Evolutionary conservation across 2,329 filamentous ascomycete species (phyloP), one percentile per base, ranked within the genome.

Genomic region (Pseudogymnoascus sp.): DNA sequence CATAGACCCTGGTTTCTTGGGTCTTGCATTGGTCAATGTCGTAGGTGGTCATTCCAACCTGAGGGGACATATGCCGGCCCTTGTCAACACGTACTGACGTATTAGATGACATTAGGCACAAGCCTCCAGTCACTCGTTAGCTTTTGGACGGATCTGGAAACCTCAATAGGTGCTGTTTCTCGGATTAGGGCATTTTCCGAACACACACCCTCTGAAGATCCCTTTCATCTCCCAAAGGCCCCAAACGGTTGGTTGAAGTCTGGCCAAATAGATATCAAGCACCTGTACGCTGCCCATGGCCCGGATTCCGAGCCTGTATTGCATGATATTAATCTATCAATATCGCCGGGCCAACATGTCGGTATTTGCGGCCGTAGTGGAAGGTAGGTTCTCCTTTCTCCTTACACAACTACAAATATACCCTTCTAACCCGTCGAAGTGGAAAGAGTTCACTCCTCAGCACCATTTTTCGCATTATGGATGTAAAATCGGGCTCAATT

Each of bases 111-210:
- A 7, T 42, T 67, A 15, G 59, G 33, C 37, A 23, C 23, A 10
- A 63, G 80, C 63, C 70, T 79, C 9, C 70, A 83, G n/a, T 75
- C 83, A 7, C 71, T 75, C 0, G 63, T 71, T 7, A 75, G 73
- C 17, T 78, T 77, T 53, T 86, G 83, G 82, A 85, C 83, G 0
- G 76, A 77, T 44, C 73, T 86, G 15, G 84, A 87, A 67, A 86
- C 82, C 0, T 78, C 79, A 38, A 78, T 87, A 50, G 83, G 83
- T 7, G 82, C 82, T 9, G 77, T 87, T 7, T 75, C 79, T 4
- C 77, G 84, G 21, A 77, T 85, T 65, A 82, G 81, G 69, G 76
- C 77, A n/a, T 85, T 85, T 65, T 77, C 75, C 1, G 74, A 75
- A 66, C 75, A 82, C 56, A 71, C 71, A 50, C 70, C 70, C 6